phyloP scores from a whole-genome alignment of 208 protist species.

The Trypanosoma melophagium region DNA sequence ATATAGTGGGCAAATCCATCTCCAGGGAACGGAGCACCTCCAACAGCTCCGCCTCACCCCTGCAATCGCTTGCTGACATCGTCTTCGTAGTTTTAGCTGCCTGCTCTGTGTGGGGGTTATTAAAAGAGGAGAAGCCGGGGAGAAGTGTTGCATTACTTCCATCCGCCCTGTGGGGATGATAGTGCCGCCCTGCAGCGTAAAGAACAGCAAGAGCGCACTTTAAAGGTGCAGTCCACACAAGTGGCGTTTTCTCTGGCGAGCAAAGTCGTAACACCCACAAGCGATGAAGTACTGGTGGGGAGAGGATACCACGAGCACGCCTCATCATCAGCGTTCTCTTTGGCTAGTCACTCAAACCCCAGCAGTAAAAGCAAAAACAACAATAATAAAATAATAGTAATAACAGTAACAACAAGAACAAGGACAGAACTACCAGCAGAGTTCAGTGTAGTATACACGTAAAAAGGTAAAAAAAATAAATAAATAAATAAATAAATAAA shows the following conservation, averaged over 20 bases:
- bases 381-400: background rate
- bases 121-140: conserved; percentile 18
- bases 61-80: conserved; percentile 63
- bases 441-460: no score
- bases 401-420: no score
- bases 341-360: background rate
- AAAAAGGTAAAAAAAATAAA: background rate
- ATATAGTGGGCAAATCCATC: conserved; percentile 51
- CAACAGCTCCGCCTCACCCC: conserved; percentile 59
- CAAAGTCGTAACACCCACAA: background rate
- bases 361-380: background rate
- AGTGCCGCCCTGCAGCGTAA: background rate
- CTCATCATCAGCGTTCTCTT: conserved; percentile 6
- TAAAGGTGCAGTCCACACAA: background rate
- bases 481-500: background rate
- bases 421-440: no score
- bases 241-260: background rate
- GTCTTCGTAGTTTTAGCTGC: conserved; percentile 11
- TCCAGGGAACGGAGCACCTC: conserved; percentile 44
- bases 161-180: background rate
- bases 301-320: background rate
- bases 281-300: background rate
- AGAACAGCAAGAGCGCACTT: conserved; percentile 1
- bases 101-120: conserved; percentile 14
- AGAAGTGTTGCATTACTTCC: conserved; percentile 2